Conservation (phyloP, 352 stramenopile species). For the Phytophthora ohioensis region DNA sequence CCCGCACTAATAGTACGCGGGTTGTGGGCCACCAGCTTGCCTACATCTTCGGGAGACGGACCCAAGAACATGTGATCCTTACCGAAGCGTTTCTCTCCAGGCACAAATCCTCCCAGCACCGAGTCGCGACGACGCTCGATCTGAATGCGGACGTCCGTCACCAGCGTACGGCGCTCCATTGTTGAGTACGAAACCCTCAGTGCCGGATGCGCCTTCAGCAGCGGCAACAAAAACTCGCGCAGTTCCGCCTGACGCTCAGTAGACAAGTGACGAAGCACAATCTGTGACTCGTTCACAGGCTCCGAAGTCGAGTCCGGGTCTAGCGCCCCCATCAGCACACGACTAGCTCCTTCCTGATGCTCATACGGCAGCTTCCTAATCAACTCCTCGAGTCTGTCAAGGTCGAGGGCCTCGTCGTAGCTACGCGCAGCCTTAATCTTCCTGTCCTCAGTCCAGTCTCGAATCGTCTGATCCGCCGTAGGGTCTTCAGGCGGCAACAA, state of each 20-base stretch:
- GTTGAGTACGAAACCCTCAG: conserved; percentile 75
- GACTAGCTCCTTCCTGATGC: conserved; percentile 66
- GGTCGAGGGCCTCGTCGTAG: conserved; percentile 52
- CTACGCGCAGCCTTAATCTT: conserved; percentile 56
- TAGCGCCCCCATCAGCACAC: conserved; percentile 66
- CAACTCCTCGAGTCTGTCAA: conserved; percentile 51
- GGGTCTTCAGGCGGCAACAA: conserved; percentile 63
- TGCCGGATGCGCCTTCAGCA: conserved; percentile 77
- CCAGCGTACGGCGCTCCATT: conserved; percentile 75
- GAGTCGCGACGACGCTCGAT: conserved; percentile 78
- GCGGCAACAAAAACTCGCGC: conserved; percentile 65
- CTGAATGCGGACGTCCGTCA: conserved; percentile 81
- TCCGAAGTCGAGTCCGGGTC: conserved; percentile 51
- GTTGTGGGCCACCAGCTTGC: conserved; percentile 77
- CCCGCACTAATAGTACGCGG: conserved; percentile 55
- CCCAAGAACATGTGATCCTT: conserved; percentile 77
- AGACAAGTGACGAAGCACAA: conserved; percentile 69
- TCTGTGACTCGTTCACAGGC: conserved; percentile 68
- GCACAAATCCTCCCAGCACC: conserved; percentile 59
- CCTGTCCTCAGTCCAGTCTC: conserved; percentile 76
- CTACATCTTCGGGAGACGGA: conserved; percentile 67
- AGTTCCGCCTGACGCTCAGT: conserved; percentile 66
- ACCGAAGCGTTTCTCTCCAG: conserved; percentile 71
- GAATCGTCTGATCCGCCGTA: conserved; percentile 63
- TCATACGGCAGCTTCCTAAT: conserved; percentile 78